These are phyloP conservation scores for Sechiopsis laciniata DNA, from an alignment of 306 rosid genomes.

Conservation along the genomic window DNA sequence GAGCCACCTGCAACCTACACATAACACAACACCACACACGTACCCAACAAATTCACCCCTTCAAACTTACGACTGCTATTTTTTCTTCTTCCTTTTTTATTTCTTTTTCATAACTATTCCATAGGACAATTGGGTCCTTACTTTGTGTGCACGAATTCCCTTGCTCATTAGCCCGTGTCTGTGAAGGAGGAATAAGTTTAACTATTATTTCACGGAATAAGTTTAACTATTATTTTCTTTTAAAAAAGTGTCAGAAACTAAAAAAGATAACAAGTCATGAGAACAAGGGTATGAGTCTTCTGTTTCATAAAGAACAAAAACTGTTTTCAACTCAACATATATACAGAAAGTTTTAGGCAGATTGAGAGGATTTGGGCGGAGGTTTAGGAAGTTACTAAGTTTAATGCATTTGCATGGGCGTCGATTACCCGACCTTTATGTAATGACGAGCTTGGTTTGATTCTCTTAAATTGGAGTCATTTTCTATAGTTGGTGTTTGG, in stretches of 20 bases:
- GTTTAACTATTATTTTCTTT: neutral
- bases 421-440: too few species aligned
- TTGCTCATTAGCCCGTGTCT: neutral
- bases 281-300: neutral
- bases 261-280: neutral
- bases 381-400: neutral
- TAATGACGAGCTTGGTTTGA: too few species aligned
- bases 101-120: too few species aligned
- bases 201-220: neutral
- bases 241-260: neutral
- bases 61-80: too few species aligned
- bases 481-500: neutral
- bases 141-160: neutral
- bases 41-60: too few species aligned
- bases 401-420: neutral
- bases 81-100: too few species aligned
- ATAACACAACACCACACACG: too few species aligned
- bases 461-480: too few species aligned
- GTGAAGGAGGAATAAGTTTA: neutral
- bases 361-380: neutral
- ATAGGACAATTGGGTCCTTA: too few species aligned
- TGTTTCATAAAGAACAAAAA: neutral
- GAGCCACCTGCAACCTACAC: too few species aligned
- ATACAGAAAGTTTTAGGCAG: neutral
- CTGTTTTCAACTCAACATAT: neutral